These are phyloP conservation scores for Aspergillus sclerotialis DNA, from an alignment of 2,329 filamentous ascomycete genomes.

Conservation along the genomic window DNA sequence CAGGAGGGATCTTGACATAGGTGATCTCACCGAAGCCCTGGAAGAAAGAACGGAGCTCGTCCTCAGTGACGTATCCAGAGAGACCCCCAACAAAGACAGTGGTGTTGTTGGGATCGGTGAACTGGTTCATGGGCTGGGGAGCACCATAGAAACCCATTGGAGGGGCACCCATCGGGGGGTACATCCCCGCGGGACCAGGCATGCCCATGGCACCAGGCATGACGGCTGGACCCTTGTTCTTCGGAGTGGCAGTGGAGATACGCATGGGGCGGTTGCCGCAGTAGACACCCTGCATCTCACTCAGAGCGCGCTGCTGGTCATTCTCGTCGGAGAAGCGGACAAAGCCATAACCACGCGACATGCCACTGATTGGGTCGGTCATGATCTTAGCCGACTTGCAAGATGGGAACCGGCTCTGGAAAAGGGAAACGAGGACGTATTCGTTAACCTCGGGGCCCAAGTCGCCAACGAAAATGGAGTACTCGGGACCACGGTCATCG, in stretches of 20 bases:
- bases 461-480: constrained; percentile 95
- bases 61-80: constrained; percentile 96
- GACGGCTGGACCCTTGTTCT: constrained; percentile 65
- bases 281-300: constrained; percentile 99
- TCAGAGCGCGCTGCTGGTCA: constrained; percentile 91
- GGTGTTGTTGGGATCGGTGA: constrained; percentile 99
- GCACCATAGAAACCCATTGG: constrained; percentile 59
- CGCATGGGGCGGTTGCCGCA: constrained; percentile 98
- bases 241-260: constrained; percentile 94
- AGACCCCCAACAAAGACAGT: constrained; percentile 97
- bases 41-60: constrained; percentile 99
- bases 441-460: constrained; percentile 98
- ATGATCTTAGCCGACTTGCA: constrained; percentile 99
- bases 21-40: constrained; percentile 99
- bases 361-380: constrained; percentile 95
- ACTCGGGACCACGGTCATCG: constrained; percentile 94
- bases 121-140: constrained; percentile 93
- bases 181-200: constrained; percentile 55
- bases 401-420: constrained; percentile 90
- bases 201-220: constrained; percentile 46
- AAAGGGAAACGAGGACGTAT: constrained; percentile 92
- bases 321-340: constrained; percentile 93
- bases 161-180: constrained; percentile 60
- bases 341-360: constrained; percentile 96
- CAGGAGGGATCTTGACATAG: constrained; percentile 98